Evolutionary conservation across 139 green algal species (phyloP), one percentile per base, ranked within the genome.

Genomic region (Pseudopediastrum boryanum): DNA sequence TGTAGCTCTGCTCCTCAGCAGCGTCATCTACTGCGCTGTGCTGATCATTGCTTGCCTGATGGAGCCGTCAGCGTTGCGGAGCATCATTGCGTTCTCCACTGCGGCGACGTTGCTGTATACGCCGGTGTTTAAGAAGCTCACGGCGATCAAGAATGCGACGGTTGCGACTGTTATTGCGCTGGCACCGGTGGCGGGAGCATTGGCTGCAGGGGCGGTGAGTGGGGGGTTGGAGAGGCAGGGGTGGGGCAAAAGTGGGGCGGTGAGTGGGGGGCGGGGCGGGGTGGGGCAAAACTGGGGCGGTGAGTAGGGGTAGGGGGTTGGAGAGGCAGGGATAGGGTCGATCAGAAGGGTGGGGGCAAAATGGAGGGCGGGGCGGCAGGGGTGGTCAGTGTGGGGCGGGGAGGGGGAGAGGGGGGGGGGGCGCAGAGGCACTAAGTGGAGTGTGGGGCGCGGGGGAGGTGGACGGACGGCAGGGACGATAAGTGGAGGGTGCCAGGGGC

Each of bases 91-190:
- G 0, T 51, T 80, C 35, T 88, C 78, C 39, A 86, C 87, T 2
- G 86, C 73, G 25, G 71, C 67, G 4, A 92, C 87, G 16, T 41
- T 92, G 67, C 75, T 89, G n/a, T 94, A 90, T 54, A 89, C 90
- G 8, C 90, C 88, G 8, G 39, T 94, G 19, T 82, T 95, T 44
- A 95, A 95, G 71, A 54, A 70, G 36, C 29, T 92, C 19, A 86
- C 87, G 2, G 52, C 80, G 2, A 46, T 93, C 54, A 95, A 95
- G 78, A 95, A 93, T 66, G 75, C 83, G 16, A 65, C 80, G 8
- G 90, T 95, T 12, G 90, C 90, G 0, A 78, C 70, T 16, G 83
- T 91, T 27, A 92, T 94, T 10, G 88, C 89, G 0, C 72, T 83
- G 29, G 84, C 89, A 1, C 80, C 85, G 0, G 36, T 91, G 12